Evolutionary conservation across 345 rosid genomes (phyloP).

Genomic region (Gossypium sturtianum): DNA sequence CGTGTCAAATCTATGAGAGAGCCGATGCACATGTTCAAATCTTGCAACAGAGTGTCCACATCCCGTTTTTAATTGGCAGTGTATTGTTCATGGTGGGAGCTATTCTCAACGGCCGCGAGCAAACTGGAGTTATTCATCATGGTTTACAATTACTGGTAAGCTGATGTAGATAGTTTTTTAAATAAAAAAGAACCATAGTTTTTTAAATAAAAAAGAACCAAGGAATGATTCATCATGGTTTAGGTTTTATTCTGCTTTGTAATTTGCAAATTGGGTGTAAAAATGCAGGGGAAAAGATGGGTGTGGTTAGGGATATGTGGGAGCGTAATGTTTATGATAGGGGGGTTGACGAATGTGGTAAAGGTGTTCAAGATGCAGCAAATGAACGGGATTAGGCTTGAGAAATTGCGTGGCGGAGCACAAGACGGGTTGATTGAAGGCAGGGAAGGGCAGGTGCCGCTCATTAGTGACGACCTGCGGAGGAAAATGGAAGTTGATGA

Average conservation of each 20-base stretch:
- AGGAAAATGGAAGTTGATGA: slow-evolving; percentile 21
- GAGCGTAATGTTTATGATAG: slow-evolving; percentile 39
- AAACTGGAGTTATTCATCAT: slow-evolving; percentile 33
- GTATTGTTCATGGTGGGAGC: slow-evolving; percentile 55
- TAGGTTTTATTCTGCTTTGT: neutral
- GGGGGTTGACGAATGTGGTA: slow-evolving; percentile 55
- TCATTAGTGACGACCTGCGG: slow-evolving; percentile 46
- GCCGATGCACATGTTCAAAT: slow-evolving; percentile 81
- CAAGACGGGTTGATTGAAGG: slow-evolving; percentile 39
- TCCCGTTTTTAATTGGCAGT: slow-evolving; percentile 70
- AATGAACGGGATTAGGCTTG: slow-evolving; percentile 42
- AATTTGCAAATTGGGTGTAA: neutral
- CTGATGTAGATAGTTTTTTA: neutral
- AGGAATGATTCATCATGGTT: neutral
- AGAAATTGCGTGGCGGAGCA: slow-evolving; percentile 78
- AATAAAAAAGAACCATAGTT: neutral
- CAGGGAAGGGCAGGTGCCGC: slow-evolving; percentile 58
- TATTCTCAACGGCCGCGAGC: slow-evolving; percentile 48
- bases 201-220: no score
- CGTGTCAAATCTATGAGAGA: slow-evolving; percentile 82
- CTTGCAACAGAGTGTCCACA: slow-evolving; percentile 60
- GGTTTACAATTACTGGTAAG: slow-evolving; percentile 52
- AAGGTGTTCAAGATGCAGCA: slow-evolving; percentile 79
- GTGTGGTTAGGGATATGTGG: slow-evolving; percentile 54
- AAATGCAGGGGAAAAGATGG: slow-evolving; percentile 42